Conservation (phyloP, 192 early-diverging fungal genomes). For the Entomortierella lignicola region DNA sequence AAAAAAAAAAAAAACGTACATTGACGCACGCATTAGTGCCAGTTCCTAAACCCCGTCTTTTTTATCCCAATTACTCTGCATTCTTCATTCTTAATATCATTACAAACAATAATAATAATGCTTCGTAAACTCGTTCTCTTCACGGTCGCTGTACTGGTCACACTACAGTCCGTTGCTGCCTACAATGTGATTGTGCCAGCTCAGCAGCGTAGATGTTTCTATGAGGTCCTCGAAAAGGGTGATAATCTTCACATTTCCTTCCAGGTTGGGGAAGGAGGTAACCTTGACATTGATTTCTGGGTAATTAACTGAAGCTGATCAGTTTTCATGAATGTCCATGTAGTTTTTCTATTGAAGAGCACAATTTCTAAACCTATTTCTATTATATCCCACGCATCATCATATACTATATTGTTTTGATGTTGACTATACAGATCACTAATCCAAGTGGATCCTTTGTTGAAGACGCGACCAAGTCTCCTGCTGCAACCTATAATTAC, state of each 20-base stretch:
- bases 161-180: conserved; percentile 35
- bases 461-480: conserved; percentile 40
- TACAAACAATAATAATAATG: conserved; percentile 4
- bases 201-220: conserved; percentile 67
- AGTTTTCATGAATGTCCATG: too few relatives aligned
- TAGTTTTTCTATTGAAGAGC: too few relatives aligned
- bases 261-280: conserved; percentile 74
- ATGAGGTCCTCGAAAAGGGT: conserved; percentile 66
- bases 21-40: too few relatives aligned
- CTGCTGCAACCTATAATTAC: conserved; percentile 56
- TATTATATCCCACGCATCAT: too few relatives aligned
- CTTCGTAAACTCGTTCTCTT: conserved; percentile 30
- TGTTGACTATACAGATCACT: too few relatives aligned
- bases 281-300: conserved; percentile 77
- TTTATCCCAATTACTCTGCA: too few relatives aligned
- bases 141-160: conserved; percentile 26
- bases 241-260: conserved; percentile 77
- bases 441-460: conserved; percentile 57
- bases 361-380: too few relatives aligned
- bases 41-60: too few relatives aligned
- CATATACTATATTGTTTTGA: too few relatives aligned
- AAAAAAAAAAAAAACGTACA: too few relatives aligned
- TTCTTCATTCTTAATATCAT: neutral
- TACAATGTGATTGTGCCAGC: conserved; percentile 52
- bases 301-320: conserved; percentile 47